A percentile compares a stretch with the other conserved stretches of the same genome.
These are phyloP conservation scores for Morella rubra DNA, from an alignment of 306 rosid genomes.

Conservation along the genomic window DNA sequence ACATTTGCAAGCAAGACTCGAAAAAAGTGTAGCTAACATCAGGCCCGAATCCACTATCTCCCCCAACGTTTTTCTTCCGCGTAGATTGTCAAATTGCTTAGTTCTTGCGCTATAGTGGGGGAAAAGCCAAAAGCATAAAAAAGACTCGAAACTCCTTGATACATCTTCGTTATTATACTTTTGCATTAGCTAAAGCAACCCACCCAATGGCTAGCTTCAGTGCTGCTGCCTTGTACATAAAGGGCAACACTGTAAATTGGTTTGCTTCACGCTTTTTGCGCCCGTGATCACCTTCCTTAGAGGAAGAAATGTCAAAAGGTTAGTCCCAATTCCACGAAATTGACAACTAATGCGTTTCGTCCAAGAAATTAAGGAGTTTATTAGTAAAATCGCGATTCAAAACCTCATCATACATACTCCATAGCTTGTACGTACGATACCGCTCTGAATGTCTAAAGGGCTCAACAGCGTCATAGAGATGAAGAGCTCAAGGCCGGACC, in stretches of 20 bases:
- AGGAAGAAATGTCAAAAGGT: conserved; percentile 49
- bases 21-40: conserved; percentile 30
- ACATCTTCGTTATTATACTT: too few relatives aligned
- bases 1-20: conserved; percentile 21
- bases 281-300: conserved; percentile 8
- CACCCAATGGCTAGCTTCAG: too few relatives aligned
- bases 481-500: conserved; percentile 37
- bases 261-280: neutral
- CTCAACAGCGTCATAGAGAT: conserved; percentile 16
- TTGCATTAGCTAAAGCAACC: too few relatives aligned
- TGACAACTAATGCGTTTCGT: conserved; percentile 42
- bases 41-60: conserved; percentile 51
- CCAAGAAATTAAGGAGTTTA: conserved; percentile 43
- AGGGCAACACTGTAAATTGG: neutral
- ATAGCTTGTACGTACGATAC: neutral
- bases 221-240: neutral
- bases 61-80: conserved; percentile 18
- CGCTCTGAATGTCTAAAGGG: neutral
- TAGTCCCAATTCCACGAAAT: conserved; percentile 47
- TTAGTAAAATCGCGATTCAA: conserved; percentile 12
- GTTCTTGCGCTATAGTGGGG: conserved; percentile 25
- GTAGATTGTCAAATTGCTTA: conserved; percentile 12
- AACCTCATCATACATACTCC: neutral
- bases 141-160: conserved; percentile 20
- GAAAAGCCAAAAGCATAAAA: neutral